Conservation (phyloP, 1,139 yeast species). For the Yamadazyma buinensis region DNA sequence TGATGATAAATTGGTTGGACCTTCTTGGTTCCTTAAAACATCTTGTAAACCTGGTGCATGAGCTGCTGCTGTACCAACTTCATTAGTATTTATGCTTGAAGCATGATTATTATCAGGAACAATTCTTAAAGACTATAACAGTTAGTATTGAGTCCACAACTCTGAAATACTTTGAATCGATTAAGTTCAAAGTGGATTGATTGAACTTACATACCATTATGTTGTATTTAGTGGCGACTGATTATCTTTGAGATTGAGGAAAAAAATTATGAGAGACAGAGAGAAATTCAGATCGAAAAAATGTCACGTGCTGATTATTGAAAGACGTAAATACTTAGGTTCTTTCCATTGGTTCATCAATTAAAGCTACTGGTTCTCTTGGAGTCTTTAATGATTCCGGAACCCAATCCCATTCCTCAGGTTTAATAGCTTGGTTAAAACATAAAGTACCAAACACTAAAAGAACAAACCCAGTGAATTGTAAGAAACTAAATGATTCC, state of each 20-base stretch:
- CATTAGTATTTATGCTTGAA: conserved; percentile 42
- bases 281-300: too few species aligned
- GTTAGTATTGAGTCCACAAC: conserved; percentile 4
- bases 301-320: too few species aligned
- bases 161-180: too few species aligned
- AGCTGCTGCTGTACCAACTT: conserved; percentile 50
- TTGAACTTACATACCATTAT: conserved; percentile 7
- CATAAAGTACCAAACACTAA: conserved; percentile 72
- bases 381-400: conserved; percentile 39
- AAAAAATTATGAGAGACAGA: not conserved
- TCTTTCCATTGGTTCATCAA: conserved; percentile 16
- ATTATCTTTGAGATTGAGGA: not conserved
- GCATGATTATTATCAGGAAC: conserved; percentile 44
- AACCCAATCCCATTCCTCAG: conserved; percentile 43
- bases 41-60: conserved; percentile 64
- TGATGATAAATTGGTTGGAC: conserved; percentile 61
- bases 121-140: conserved; percentile 41
- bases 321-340: not conserved
- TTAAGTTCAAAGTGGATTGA: not conserved
- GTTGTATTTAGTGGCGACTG: conserved; percentile 6
- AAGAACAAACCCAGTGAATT: conserved; percentile 59
- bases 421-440: conserved; percentile 64
- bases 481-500: conserved; percentile 64
- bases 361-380: conserved; percentile 23
- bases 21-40: conserved; percentile 52